phyloP scores from a whole-genome alignment of 768 basidiomycete genomes.

The Mycena olivaceomarginata region DNA sequence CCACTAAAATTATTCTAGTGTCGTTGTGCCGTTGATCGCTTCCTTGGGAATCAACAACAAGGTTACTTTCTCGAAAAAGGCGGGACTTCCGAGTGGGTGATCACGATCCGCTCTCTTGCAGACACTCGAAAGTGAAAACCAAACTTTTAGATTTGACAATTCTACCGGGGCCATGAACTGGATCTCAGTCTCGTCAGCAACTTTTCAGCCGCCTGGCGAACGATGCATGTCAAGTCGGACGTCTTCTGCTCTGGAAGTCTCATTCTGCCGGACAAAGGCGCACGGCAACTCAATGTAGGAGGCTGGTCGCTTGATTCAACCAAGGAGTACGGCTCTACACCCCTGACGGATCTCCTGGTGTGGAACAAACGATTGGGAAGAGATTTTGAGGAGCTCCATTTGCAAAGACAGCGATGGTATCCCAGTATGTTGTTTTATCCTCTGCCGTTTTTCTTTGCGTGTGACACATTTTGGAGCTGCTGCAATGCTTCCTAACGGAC shows the following conservation, averaged over 20 bases:
- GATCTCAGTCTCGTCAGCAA: constrained; percentile 74
- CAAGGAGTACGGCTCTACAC: constrained; percentile 84
- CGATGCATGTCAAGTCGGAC: constrained; percentile 85
- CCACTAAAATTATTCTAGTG: constrained; percentile 56
- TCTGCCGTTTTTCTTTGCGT: not conserved
- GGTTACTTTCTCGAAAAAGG: constrained; percentile 86
- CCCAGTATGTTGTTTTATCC: constrained; percentile 55
- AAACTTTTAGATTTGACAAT: constrained; percentile 66
- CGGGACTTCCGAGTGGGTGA: constrained; percentile 73
- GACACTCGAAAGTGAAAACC: not conserved
- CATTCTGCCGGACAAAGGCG: constrained; percentile 85
- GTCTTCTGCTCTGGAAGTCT: constrained; percentile 88
- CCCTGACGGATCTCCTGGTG: constrained; percentile 80
- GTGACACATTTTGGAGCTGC: constrained; percentile 60
- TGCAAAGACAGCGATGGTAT: constrained; percentile 65
- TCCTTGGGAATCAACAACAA: constrained; percentile 90
- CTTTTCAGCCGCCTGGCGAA: constrained; percentile 78
- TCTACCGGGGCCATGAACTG: constrained; percentile 87
- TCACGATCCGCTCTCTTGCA: not conserved
- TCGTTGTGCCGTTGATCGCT: constrained; percentile 83
- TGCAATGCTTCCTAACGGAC: constrained; percentile 84
- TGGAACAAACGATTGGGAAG: constrained; percentile 90
- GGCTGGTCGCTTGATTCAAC: constrained; percentile 87
- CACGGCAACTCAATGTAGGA: constrained; percentile 78
- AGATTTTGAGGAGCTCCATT: constrained; percentile 72